Conservation (phyloP, 2,329 filamentous ascomycete species). For the Venturia asperata region DNA sequence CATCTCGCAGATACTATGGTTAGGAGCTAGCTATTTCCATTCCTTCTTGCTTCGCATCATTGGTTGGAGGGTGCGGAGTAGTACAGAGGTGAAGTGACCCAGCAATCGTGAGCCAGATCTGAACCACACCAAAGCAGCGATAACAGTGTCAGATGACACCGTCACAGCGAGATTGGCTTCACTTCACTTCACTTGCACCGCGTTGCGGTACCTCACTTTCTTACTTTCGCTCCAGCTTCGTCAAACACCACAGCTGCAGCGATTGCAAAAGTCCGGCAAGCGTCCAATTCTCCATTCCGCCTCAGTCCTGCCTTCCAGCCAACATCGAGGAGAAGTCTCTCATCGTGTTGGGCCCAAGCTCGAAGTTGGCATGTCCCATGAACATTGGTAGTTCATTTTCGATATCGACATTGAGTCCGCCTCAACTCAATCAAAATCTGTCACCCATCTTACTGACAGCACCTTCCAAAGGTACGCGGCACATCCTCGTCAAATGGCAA, state of each 20-base stretch:
- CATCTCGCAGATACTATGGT: background rate
- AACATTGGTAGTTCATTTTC: background rate
- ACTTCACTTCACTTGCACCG: constrained; percentile 10
- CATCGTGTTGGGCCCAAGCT: background rate
- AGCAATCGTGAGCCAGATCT: constrained; percentile 3
- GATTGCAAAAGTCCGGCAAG: background rate
- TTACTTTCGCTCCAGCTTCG: background rate
- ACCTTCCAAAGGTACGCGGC: background rate
- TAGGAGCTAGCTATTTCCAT: background rate
- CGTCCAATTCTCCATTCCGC: background rate
- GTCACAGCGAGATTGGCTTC: background rate
- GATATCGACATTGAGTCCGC: background rate
- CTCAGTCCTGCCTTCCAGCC: background rate
- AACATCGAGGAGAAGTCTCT: background rate
- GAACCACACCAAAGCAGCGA: background rate
- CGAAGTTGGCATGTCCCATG: background rate
- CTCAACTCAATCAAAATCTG: background rate
- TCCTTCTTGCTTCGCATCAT: background rate
- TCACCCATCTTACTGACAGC: background rate
- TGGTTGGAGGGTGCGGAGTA: background rate
- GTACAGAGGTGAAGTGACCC: background rate
- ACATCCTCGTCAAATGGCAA: background rate
- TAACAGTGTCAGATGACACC: background rate
- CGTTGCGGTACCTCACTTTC: background rate
- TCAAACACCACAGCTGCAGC: background rate